These are phyloP conservation scores for Hypsizygus marmoreus DNA, from an alignment of 768 basidiomycete genomes.

Conservation along the genomic window DNA sequence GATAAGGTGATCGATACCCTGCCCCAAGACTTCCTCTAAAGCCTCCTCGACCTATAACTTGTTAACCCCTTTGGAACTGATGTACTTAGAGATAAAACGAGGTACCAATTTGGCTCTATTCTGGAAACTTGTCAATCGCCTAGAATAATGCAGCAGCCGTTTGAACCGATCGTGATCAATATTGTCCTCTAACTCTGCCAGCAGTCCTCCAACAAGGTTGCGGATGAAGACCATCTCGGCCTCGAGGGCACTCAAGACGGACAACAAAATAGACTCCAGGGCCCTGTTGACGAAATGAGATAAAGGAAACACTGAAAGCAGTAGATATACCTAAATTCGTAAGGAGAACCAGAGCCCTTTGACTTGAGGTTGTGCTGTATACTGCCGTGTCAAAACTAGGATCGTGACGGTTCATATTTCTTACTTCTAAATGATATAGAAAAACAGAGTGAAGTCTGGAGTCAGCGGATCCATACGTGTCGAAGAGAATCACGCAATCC, in stretches of 20 bases:
- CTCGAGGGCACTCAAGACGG: constrained; percentile 89
- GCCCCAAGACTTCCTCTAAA: constrained; percentile 87
- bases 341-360: constrained; percentile 70
- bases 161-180: constrained; percentile 96
- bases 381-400: constrained; percentile 7
- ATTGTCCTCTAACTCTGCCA: constrained; percentile 93
- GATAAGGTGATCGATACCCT: constrained; percentile 55
- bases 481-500: constrained; percentile 88
- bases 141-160: constrained; percentile 87
- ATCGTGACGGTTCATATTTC: constrained; percentile 14
- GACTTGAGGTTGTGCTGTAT: constrained; percentile 79
- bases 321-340: constrained; percentile 76
- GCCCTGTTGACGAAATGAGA: constrained; percentile 54
- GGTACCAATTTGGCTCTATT: constrained; percentile 83
- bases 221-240: constrained; percentile 96
- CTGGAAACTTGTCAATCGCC: constrained; percentile 85
- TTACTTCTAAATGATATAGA: constrained; percentile 83
- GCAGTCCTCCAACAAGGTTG: constrained; percentile 83
- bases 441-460: constrained; percentile 86
- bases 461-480: constrained; percentile 86
- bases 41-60: constrained; percentile 76
- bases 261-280: constrained; percentile 89
- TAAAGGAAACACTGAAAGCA: constrained; percentile 12
- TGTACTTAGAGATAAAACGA: constrained; percentile 2
- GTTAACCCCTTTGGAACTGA: background rate